Conservation (phyloP, 1,284 basidiomycete genomes). For the Ceratobasidium papillatum region DNA sequence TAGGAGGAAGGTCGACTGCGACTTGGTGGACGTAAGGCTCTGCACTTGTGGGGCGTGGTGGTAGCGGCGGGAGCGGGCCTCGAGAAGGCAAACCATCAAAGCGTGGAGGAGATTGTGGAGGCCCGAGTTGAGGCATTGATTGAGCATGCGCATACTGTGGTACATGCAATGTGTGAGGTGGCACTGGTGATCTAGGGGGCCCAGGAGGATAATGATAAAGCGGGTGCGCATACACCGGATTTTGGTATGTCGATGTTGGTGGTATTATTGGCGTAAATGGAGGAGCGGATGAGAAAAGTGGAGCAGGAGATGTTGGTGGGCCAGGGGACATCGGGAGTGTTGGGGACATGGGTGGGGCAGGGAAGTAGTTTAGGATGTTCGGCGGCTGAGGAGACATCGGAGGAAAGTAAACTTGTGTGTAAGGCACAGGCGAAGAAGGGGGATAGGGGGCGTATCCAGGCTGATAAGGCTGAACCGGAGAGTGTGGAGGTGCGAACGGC, state of each 20-base stretch:
- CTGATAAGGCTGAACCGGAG: slow-evolving; percentile 17
- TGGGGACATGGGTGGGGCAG: slow-evolving; percentile 40
- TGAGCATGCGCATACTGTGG: slow-evolving; percentile 7
- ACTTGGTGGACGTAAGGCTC: slow-evolving; percentile 31
- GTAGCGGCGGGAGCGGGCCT: slow-evolving; percentile 49
- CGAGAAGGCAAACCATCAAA: background rate
- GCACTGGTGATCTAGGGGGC: slow-evolving; percentile 45
- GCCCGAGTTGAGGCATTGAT: slow-evolving; percentile 19
- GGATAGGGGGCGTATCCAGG: slow-evolving; percentile 32
- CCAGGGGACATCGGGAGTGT: slow-evolving; percentile 47
- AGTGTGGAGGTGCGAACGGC: slow-evolving; percentile 21
- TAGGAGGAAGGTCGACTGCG: slow-evolving; percentile 7
- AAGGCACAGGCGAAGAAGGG: slow-evolving; percentile 42
- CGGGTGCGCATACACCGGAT: slow-evolving; percentile 47
- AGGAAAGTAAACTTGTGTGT: slow-evolving; percentile 41
- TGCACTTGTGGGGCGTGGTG: slow-evolving; percentile 54
- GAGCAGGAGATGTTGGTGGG: slow-evolving; percentile 3
- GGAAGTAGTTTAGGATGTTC: slow-evolving; percentile 43
- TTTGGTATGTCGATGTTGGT: slow-evolving; percentile 48
- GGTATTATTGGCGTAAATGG: slow-evolving; percentile 8
- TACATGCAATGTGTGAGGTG: slow-evolving; percentile 23
- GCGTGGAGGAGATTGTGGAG: background rate
- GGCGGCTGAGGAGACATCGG: slow-evolving; percentile 46
- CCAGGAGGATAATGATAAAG: slow-evolving; percentile 53
- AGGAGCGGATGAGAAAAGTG: background rate